phyloP scores from a whole-genome alignment of 192 early-diverging fungal species.

The Linnemannia zychae region DNA sequence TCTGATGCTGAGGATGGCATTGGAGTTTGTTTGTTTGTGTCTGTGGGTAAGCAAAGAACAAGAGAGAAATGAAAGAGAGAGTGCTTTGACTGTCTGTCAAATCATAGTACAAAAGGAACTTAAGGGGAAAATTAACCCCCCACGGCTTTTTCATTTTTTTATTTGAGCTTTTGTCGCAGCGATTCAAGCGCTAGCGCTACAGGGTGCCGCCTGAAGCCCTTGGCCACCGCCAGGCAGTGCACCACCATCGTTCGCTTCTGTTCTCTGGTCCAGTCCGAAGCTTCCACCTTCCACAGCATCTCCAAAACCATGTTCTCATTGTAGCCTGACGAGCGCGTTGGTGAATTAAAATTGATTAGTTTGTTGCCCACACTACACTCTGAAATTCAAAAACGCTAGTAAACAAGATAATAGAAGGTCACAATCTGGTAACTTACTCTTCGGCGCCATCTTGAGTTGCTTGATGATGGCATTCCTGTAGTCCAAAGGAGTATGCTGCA shows the following conservation, averaged over 20 bases:
- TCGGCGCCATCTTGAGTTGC: slow-evolving; percentile 31
- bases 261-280: slow-evolving; percentile 33
- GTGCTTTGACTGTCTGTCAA: no score
- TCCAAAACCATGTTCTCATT: slow-evolving; percentile 20
- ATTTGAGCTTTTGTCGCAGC: slow-evolving; percentile 8
- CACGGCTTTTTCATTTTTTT: background rate
- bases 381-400: background rate
- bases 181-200: slow-evolving; percentile 19
- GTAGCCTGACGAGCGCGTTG: slow-evolving; percentile 14
- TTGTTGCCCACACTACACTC: background rate
- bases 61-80: background rate
- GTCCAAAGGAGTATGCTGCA: slow-evolving; percentile 5
- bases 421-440: slow-evolving; percentile 2
- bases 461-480: slow-evolving; percentile 15
- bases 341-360: background rate
- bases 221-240: slow-evolving; percentile 18
- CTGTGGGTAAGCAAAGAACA: no score
- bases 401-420: background rate
- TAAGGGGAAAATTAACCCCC: no score
- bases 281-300: slow-evolving; percentile 21
- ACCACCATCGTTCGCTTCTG: slow-evolving; percentile 24
- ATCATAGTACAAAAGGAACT: no score
- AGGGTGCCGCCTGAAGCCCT: slow-evolving; percentile 25
- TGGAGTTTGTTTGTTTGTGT: background rate
- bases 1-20: slow-evolving; percentile 17